A percentile compares a stretch with the other conserved stretches of the same genome.
Conservation (phyloP, 1,139 yeast genomes). For the Sugiyamaella neomexicana region DNA sequence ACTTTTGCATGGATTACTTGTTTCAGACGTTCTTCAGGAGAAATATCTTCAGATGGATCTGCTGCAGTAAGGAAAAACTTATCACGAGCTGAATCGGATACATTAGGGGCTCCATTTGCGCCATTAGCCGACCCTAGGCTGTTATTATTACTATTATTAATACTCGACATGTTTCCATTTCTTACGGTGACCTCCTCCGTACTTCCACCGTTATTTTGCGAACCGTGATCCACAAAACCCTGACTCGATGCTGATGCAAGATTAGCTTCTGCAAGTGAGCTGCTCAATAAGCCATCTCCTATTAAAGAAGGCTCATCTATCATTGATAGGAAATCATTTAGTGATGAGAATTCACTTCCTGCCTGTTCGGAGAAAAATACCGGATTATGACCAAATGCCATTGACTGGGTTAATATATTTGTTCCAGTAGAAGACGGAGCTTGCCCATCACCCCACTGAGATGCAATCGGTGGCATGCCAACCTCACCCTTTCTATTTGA, state of each 20-base stretch:
- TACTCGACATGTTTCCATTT: slow-evolving; percentile 5
- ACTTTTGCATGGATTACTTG: slow-evolving; percentile 95
- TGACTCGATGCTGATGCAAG: neutral
- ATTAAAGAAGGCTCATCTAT: slow-evolving; percentile 71
- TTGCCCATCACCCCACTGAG: slow-evolving; percentile 9
- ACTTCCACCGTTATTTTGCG: slow-evolving; percentile 6
- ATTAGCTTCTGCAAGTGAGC: slow-evolving; percentile 1
- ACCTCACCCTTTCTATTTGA: slow-evolving; percentile 12
- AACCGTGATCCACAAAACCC: neutral
- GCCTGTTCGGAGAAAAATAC: slow-evolving; percentile 88
- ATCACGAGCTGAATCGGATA: slow-evolving; percentile 74
- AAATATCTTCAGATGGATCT: slow-evolving; percentile 91
- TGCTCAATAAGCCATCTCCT: slow-evolving; percentile 13
- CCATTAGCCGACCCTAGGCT: slow-evolving; percentile 7
- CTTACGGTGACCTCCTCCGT: slow-evolving; percentile 7
- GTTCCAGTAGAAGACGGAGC: slow-evolving; percentile 6
- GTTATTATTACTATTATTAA: slow-evolving; percentile 15
- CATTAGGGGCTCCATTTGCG: slow-evolving; percentile 3
- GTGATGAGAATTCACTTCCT: slow-evolving; percentile 86
- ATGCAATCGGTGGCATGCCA: neutral
- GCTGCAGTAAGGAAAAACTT: slow-evolving; percentile 96
- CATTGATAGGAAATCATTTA: slow-evolving; percentile 87
- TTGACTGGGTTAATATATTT: slow-evolving; percentile 3
- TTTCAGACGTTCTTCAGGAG: slow-evolving; percentile 90
- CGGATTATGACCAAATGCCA: slow-evolving; percentile 42